A percentile compares a stretch with the other conserved stretches of the same genome.
Evolutionary conservation across 176 grass and related monocot genomes (phyloP).

Genomic region (Phyllostachys edulis): DNA sequence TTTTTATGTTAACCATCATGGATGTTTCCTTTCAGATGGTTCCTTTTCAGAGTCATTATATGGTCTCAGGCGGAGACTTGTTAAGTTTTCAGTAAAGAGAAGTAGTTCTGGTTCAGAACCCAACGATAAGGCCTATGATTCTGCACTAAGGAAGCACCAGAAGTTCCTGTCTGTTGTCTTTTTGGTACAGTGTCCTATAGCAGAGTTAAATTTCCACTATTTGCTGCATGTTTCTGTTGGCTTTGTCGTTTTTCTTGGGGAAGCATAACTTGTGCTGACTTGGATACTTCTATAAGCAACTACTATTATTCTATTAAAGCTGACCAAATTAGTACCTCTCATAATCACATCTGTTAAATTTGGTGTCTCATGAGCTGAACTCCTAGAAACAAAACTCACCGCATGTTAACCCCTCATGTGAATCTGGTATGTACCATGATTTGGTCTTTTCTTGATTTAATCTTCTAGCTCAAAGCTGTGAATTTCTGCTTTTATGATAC

Average conservation of each 20-base stretch:
- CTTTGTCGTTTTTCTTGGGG: not conserved
- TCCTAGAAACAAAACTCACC: constrained; percentile 2
- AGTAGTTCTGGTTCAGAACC: constrained; percentile 48
- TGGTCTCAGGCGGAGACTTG: constrained; percentile 79
- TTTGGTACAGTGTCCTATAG: constrained; percentile 59
- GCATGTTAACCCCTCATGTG: not conserved
- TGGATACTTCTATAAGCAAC: not conserved
- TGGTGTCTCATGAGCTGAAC: not conserved
- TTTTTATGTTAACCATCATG: not conserved
- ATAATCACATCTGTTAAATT: constrained; percentile 2
- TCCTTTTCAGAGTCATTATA: constrained; percentile 98
- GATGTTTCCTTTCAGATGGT: constrained; percentile 70
- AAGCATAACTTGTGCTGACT: not conserved
- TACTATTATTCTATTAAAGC: not conserved
- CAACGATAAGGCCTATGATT: constrained; percentile 53
- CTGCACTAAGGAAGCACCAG: constrained; percentile 77
- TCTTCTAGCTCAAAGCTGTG: not conserved
- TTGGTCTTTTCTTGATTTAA: not conserved
- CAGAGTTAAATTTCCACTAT: constrained; percentile 14
- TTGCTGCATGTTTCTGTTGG: not conserved
- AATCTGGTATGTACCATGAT: not conserved
- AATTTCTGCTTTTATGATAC: constrained; percentile 10
- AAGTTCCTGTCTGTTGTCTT: constrained; percentile 87
- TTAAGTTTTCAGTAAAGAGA: constrained; percentile 57
- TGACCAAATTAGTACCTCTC: not conserved